Evolutionary conservation across 441 rosid species (phyloP).

Genomic region (Adansonia grandidieri): DNA sequence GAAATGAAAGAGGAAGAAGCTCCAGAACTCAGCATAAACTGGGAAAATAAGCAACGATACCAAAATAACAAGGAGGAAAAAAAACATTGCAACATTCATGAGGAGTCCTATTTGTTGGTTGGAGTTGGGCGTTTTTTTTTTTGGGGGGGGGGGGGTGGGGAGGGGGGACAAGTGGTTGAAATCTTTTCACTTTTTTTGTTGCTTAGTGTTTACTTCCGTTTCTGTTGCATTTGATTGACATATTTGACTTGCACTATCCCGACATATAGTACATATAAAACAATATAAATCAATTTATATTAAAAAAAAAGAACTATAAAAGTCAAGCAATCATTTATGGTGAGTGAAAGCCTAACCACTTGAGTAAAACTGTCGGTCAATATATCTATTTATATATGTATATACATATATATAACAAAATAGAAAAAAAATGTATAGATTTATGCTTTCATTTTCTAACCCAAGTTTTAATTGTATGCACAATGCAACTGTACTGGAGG

Average conservation of each 20-base stretch:
- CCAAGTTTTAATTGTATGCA: too few relatives aligned
- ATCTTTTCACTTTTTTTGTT: too few relatives aligned
- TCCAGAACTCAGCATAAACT: neutral
- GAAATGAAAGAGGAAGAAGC: neutral
- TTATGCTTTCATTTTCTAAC: neutral
- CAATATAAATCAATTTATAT: too few relatives aligned
- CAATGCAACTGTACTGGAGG: neutral
- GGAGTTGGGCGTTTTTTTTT: neutral
- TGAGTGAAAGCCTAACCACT: neutral
- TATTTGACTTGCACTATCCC: too few relatives aligned
- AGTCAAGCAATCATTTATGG: neutral
- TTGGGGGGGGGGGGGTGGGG: neutral
- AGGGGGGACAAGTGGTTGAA: too few relatives aligned
- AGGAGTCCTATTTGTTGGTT: neutral
- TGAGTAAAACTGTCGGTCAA: neutral
- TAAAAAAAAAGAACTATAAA: too few relatives aligned
- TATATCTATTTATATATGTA: neutral
- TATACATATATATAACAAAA: neutral
- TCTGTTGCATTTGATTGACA: too few relatives aligned
- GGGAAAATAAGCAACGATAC: neutral
- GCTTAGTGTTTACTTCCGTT: too few relatives aligned
- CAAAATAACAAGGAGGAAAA: neutral
- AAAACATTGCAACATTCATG: neutral
- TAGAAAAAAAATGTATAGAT: neutral
- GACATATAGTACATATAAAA: too few relatives aligned